Conservation (phyloP, 805 yeast genomes). For the Millerago galiae region DNA sequence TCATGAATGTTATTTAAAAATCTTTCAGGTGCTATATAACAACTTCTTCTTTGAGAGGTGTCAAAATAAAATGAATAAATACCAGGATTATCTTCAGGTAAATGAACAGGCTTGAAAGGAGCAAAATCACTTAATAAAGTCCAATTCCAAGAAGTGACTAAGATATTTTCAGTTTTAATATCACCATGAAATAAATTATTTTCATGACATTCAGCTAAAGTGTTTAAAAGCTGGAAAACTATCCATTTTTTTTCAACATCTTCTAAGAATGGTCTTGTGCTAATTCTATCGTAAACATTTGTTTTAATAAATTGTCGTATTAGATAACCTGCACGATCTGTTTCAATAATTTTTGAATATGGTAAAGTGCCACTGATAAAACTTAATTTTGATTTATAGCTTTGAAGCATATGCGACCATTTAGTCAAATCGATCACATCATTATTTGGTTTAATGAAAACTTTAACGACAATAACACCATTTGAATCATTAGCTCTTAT, state of each 20-base stretch:
- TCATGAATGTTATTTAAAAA: constrained; percentile 35
- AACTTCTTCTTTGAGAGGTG: constrained; percentile 76
- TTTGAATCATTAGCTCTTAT: constrained; percentile 69
- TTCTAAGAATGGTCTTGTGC: constrained; percentile 83
- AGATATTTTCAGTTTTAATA: constrained; percentile 81
- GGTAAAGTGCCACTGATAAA: constrained; percentile 61
- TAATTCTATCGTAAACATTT: constrained; percentile 80
- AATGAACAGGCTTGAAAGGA: constrained; percentile 69
- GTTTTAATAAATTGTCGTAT: constrained; percentile 75
- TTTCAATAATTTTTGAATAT: constrained; percentile 69
- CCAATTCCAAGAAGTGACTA: constrained; percentile 90
- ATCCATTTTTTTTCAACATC: constrained; percentile 79
- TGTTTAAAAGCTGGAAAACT: constrained; percentile 68
- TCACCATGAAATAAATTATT: constrained; percentile 76
- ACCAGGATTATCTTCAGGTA: constrained; percentile 92
- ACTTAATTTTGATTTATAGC: constrained; percentile 33
- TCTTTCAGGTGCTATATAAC: constrained; percentile 94
- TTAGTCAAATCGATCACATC: constrained; percentile 18
- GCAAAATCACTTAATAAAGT: constrained; percentile 77
- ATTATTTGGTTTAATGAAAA: constrained; percentile 69
- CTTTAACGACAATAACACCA: constrained; percentile 72
- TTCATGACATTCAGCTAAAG: constrained; percentile 58
- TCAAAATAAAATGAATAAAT: constrained; percentile 90
- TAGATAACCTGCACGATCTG: constrained; percentile 87
- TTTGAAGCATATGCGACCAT: constrained; percentile 22